Conservation (phyloP, 306 rosid species). For the Gillenia trifoliata region DNA sequence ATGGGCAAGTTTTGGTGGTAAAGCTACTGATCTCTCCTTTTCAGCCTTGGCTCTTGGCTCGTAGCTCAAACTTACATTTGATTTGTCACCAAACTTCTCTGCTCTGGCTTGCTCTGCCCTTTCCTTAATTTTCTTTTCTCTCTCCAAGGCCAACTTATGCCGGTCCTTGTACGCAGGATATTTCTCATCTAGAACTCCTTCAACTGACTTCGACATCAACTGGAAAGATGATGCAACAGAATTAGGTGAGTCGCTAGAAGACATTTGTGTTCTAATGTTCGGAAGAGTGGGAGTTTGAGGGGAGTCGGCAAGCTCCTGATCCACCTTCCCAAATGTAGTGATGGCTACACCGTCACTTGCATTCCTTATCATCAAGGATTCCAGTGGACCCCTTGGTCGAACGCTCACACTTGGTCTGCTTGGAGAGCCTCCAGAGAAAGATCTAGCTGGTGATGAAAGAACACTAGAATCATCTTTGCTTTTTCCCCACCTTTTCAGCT, state of each 20-base stretch:
- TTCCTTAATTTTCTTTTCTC: conserved; percentile 80
- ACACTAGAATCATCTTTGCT: conserved; percentile 68
- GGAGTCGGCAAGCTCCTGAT: conserved; percentile 52
- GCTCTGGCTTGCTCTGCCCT: conserved; percentile 88
- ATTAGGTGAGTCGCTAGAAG: conserved; percentile 55
- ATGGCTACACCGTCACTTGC: conserved; percentile 71
- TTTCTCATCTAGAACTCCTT: conserved; percentile 67
- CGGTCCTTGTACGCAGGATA: conserved; percentile 91
- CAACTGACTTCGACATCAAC: conserved; percentile 94
- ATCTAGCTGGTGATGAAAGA: conserved; percentile 62
- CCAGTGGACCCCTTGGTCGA: conserved; percentile 73
- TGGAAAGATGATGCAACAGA: conserved; percentile 81
- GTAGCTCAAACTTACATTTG: conserved; percentile 32
- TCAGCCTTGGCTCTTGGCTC: conserved; percentile 38
- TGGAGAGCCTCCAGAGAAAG: conserved; percentile 68
- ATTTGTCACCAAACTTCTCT: conserved; percentile 56
- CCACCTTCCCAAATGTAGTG: conserved; percentile 71
- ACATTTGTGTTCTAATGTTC: conserved; percentile 41
- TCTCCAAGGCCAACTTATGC: conserved; percentile 82
- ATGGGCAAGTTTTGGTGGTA: conserved; percentile 68
- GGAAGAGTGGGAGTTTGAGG: conserved; percentile 57
- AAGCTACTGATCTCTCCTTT: conserved; percentile 39
- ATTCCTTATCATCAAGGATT: conserved; percentile 78
- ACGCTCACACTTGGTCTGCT: conserved; percentile 57
- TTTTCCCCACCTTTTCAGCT: conserved; percentile 85